Base-by-base conservation (phyloP, 225 moss, liverwort and hornwort genomes). In the Antitrichia curtipendula region DNA sequence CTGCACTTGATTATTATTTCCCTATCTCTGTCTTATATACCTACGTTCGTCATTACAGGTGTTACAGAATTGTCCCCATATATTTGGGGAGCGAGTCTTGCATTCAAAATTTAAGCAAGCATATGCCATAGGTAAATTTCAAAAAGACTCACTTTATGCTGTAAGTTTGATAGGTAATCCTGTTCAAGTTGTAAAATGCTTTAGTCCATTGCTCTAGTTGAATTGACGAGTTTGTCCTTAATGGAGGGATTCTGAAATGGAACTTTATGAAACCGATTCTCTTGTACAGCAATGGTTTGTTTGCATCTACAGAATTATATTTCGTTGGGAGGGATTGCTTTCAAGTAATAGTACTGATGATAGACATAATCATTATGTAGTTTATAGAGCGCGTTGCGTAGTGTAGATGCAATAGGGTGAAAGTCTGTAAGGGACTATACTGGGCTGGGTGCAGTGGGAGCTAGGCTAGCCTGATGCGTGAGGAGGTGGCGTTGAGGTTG, bases 71-170 rank as follows among this genome's bases (percentile, higher is more conserved):
- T 95, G 93, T 61, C 91, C 96, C 19, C 95, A 95, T 78, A 91
- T 97, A 63, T 97, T 97, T 86, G 96, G 97, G 86, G 92, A 96
- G 31, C 94, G 90, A 53, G 94, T 95, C 66, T 82, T 92, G 87
- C 96, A 95, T 81, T 89, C 94, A 83, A 91, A 93, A 81, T 97
- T 97, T 75, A 95, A 91, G 87, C 97, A 95, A 89, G 96, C 97
- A 71, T 97, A 97, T 90, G 96, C 96, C 43, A 95, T 93, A 91
- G 97, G 97, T 97, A 86, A 47, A 59, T 66, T 49, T 80, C 31
- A 57, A 40, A 34, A 72, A 22, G 56, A 56, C 32, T 77, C 38
- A 45, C 45, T 87, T 88, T 25, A 31, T 80, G 63, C 32, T n/a
- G 52, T 40, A 56, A 63, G 34, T 64, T 57, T 31, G n/a, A 45